phyloP scores from a whole-genome alignment of 2,329 filamentous ascomycete genomes.

The Drechslerella coelobrocha region DNA sequence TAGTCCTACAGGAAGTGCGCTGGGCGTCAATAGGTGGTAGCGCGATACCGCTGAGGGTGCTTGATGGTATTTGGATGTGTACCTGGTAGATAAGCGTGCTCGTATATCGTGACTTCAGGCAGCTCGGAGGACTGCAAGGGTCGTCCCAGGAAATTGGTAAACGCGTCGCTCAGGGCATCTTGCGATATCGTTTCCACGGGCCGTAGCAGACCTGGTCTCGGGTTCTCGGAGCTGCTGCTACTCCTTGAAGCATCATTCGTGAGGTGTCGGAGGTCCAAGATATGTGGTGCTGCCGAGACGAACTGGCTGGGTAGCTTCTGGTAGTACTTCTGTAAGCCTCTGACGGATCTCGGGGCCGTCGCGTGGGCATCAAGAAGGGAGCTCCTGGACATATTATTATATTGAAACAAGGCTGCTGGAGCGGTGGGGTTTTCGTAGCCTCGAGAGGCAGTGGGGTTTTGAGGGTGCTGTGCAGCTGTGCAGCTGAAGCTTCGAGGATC shows the following conservation, averaged over 20 bases:
- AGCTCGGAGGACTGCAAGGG: background rate
- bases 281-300: conserved; percentile 23
- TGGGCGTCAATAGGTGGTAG: background rate
- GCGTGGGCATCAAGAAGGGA: conserved; percentile 49
- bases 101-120: conserved; percentile 36
- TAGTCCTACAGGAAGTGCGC: conserved; percentile 67
- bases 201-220: conserved; percentile 20
- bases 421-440: background rate
- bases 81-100: conserved; percentile 53
- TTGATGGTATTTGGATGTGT: background rate
- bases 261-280: conserved; percentile 50
- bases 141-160: conserved; percentile 32
- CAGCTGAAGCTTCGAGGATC: no score
- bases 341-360: conserved; percentile 50
- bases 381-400: conserved; percentile 19
- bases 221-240: conserved; percentile 2
- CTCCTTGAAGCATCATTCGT: conserved; percentile 14
- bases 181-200: conserved; percentile 26
- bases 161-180: conserved; percentile 13
- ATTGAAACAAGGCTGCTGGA: background rate
- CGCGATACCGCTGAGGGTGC: background rate
- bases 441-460: conserved; percentile 1
- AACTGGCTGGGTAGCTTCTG: conserved; percentile 47
- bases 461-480: no score
- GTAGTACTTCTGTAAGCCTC: conserved; percentile 52